Percentiles rank a stretch among this genome's conserved stretches.
Conservation (phyloP, 1,139 yeast genomes). For the Yamadazyma blattariae region DNA sequence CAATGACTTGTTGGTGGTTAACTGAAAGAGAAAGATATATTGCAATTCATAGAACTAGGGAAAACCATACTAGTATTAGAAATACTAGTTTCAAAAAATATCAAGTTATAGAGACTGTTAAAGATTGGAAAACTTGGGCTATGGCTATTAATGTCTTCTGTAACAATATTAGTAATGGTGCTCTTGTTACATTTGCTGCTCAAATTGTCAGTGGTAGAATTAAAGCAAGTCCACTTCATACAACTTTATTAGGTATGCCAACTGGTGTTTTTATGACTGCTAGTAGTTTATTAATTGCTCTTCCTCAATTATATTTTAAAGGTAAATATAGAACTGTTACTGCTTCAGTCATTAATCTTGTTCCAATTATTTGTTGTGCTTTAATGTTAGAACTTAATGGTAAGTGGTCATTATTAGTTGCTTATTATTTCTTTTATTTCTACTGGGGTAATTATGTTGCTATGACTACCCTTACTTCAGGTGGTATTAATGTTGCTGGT, state of each 20-base stretch:
- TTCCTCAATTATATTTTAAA: conserved; percentile 15
- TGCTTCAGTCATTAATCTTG: conserved; percentile 21
- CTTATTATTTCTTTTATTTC: conserved; percentile 18
- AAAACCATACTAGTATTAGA: conserved; percentile 36
- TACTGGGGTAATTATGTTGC: conserved; percentile 22
- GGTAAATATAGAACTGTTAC: conserved; percentile 14
- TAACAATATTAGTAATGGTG: conserved; percentile 44
- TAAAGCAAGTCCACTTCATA: conserved; percentile 37
- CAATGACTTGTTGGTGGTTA: conserved; percentile 24
- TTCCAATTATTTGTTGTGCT: conserved; percentile 44
- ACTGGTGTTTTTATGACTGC: conserved; percentile 35
- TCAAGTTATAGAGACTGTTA: conserved; percentile 43
- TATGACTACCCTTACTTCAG: conserved; percentile 20
- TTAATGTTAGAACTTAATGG: conserved; percentile 20
- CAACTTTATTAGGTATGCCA: conserved; percentile 53
- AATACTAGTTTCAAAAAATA: conserved; percentile 40
- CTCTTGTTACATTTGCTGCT: conserved; percentile 40
- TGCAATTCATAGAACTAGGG: conserved; percentile 14
- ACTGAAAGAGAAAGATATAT: conserved; percentile 15
- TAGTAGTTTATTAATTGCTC: conserved; percentile 12
- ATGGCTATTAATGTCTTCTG: conserved; percentile 36
- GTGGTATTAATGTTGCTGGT: conserved; percentile 24
- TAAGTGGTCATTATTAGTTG: conserved; percentile 23
- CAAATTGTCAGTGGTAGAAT: conserved; percentile 29
- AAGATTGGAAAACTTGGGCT: conserved; percentile 47